These are phyloP conservation scores for Arachnomyces sp. DNA, from an alignment of 2,329 filamentous ascomycete species.

Conservation along the genomic window DNA sequence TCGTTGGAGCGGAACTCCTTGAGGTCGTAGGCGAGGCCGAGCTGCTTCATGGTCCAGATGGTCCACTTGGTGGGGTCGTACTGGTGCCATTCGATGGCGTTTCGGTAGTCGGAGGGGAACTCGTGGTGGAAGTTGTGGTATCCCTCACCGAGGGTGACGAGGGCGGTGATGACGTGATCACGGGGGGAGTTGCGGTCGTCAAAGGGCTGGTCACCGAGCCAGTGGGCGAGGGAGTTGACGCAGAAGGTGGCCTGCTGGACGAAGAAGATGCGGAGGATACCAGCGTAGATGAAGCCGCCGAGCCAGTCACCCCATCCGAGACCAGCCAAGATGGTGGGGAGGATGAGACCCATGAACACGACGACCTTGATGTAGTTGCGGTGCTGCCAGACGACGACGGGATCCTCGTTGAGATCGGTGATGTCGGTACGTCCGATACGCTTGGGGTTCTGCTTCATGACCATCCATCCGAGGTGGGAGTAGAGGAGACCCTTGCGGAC, in stretches of 20 bases:
- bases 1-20: conserved; percentile 89
- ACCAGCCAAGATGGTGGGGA: conserved; percentile 68
- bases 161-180: conserved; percentile 76
- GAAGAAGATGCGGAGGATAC: conserved; percentile 79
- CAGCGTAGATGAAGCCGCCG: conserved; percentile 76
- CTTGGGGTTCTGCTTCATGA: conserved; percentile 90
- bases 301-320: conserved; percentile 72
- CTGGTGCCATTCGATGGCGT: conserved; percentile 83
- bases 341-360: conserved; percentile 64
- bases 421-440: conserved; percentile 81
- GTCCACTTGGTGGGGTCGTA: conserved; percentile 89
- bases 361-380: conserved; percentile 76
- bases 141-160: conserved; percentile 77
- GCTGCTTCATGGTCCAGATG: conserved; percentile 76
- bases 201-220: conserved; percentile 86
- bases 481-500: conserved; percentile 81
- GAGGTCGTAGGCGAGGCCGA: conserved; percentile 75
- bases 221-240: conserved; percentile 84
- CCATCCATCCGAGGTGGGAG: conserved; percentile 82
- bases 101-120: conserved; percentile 87
- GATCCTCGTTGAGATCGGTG: conserved; percentile 76
- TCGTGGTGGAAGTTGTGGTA: conserved; percentile 97
- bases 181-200: conserved; percentile 87
- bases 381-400: conserved; percentile 81
- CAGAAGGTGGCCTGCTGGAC: conserved; percentile 91